Percentiles rank a stretch among this genome's conserved stretches.
These are phyloP conservation scores for Pichia deserticola DNA, from an alignment of 805 yeast species.

Conservation along the genomic window DNA sequence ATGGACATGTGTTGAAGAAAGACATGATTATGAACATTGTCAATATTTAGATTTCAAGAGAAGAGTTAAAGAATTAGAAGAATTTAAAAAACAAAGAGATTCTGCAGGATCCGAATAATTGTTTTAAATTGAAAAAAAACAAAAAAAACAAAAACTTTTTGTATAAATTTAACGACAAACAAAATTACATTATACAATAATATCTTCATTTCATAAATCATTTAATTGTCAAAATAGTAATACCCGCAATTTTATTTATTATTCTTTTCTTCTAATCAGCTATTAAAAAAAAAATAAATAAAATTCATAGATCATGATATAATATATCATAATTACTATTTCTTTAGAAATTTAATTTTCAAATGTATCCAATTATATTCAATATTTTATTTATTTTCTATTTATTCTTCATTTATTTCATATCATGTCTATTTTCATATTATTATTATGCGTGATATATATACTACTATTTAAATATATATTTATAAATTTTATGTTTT, in stretches of 20 bases:
- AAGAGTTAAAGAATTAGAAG: constrained; percentile 66
- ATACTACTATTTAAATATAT: no score
- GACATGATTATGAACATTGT: constrained; percentile 80
- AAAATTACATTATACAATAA: no score
- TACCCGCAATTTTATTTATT: background rate
- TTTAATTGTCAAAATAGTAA: background rate
- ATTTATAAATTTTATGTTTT: no score
- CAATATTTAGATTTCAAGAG: constrained; percentile 75
- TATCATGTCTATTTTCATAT: background rate
- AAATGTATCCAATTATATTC: background rate
- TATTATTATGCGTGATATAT: no score
- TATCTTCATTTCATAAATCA: background rate
- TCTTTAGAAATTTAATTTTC: background rate
- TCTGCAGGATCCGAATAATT: constrained; percentile 2
- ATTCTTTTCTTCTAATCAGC: no score
- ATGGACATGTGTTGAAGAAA: constrained; percentile 69
- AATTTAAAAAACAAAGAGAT: constrained; percentile 37
- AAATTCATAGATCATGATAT: background rate
- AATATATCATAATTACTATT: background rate
- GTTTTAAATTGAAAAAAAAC: no score
- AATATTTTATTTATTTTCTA: background rate
- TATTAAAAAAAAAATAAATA: no score
- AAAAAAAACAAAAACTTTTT: no score
- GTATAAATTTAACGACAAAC: no score
- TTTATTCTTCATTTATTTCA: constrained; percentile 1